Conservation (phyloP, 2,329 filamentous ascomycete genomes). For the Fusarium sulawesiense region DNA sequence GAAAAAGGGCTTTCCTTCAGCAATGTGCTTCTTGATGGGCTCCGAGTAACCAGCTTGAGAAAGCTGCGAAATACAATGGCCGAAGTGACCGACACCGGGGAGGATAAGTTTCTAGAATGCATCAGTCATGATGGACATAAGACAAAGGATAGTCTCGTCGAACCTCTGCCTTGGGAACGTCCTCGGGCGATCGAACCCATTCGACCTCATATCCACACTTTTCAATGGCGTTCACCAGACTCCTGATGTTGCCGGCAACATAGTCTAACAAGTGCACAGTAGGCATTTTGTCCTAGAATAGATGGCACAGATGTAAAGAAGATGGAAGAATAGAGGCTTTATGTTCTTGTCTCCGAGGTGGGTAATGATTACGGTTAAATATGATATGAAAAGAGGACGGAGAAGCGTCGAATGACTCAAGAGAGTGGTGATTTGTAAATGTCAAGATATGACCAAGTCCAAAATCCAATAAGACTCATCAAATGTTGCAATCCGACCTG, state of each 20-base stretch:
- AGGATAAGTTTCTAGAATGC: slow-evolving; percentile 83
- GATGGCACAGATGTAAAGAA: slow-evolving; percentile 18
- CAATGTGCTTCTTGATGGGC: slow-evolving; percentile 84
- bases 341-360: neutral
- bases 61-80: slow-evolving; percentile 91
- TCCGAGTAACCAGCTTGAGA: slow-evolving; percentile 84
- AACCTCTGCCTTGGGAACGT: slow-evolving; percentile 88
- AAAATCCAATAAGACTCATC: slow-evolving; percentile 27
- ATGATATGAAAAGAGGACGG: neutral
- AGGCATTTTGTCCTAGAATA: slow-evolving; percentile 66
- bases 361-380: neutral
- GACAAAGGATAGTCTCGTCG: slow-evolving; percentile 40
- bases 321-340: slow-evolving; percentile 7
- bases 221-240: slow-evolving; percentile 96
- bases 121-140: slow-evolving; percentile 19
- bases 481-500: slow-evolving; percentile 32
- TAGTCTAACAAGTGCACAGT: slow-evolving; percentile 86
- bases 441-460: slow-evolving; percentile 34
- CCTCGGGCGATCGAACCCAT: slow-evolving; percentile 88
- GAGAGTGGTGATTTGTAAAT: slow-evolving; percentile 22
- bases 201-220: slow-evolving; percentile 92
- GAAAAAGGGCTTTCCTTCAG: slow-evolving; percentile 96
- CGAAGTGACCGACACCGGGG: slow-evolving; percentile 96
- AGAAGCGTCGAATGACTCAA: slow-evolving; percentile 33
- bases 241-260: slow-evolving; percentile 95